Evolutionary conservation across 805 yeast genomes (phyloP), one percentile per base, ranked within the genome.

Genomic region (Myxozyma vanderwaltii): DNA sequence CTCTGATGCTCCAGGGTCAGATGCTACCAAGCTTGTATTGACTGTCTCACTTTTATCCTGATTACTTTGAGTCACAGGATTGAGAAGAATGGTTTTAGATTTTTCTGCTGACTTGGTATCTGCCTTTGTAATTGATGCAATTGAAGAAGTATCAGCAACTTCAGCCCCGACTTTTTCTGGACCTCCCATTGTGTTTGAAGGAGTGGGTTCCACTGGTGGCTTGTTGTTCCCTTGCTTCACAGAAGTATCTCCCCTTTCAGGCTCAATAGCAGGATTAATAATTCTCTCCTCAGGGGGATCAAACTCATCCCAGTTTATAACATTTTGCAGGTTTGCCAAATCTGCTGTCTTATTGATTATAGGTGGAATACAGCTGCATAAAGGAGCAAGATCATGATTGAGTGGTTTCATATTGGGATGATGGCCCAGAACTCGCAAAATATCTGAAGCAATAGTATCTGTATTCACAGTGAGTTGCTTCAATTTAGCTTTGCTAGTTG

Each of bases 251-350:
- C 19, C 21, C 17, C 10, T 21, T 8, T 38, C 43, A 38, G 40
- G 21, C 8, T 33, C 27, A 31, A 17, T 6, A 47, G 10, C 51
- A n/a, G 10, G 33, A 29, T 31, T 21, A 31, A 35, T n/a, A 26
- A 43, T 10, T 10, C 12, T 27, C 26, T 29, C 49, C 1, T 15
- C 31, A n/a, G 59, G 54, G 8, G 54, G 59, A 27, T 55, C 59
- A 44, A 49, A 55, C 10, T 33, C 26, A 36, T 55, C 50, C 59
- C 59, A 55, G 35, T 40, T 39, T 38, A 48, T 54, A n/a, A 5
- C 13, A 10, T 33, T 21, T 8, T 24, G 38, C 10, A 48, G 13
- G n/a, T 35, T 44, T 13, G n/a, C 24, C 29, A 54, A 24, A 36
- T 49, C 46, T n/a, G 43, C 44, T 13, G n/a, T 26, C 27, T 33